Base-by-base conservation (phyloP, 208 protist species). In the Acanthamoeba castellanii region DNA sequence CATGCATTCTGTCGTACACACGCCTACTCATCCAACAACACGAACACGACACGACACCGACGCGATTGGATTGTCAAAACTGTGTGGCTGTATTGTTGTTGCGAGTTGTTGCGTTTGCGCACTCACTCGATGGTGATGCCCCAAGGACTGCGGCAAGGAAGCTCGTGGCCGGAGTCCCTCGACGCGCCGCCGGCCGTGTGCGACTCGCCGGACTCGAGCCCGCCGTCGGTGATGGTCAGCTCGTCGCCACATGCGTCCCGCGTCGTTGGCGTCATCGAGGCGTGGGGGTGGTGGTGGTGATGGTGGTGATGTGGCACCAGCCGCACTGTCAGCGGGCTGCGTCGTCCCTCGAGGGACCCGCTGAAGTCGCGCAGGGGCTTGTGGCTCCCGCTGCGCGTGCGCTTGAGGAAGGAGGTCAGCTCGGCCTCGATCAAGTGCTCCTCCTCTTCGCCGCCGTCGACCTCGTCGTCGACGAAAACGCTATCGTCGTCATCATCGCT, bases 171-270 rank as follows among this genome's bases (percentile, higher is more conserved):
- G 11, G 47, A 52, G 11, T 52, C 47, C 4, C 7, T 52, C 66
- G 66, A n/a, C n/a, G n/a, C n/a, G n/a, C n/a, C n/a, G n/a, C n/a
- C n/a, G n/a, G n/a, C n/a, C n/a, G n/a, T n/a, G n/a, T 30, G 25
- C 9, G 70, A 78, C 34, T 78, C 70, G 30, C 70, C 70, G 3
- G 70, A 78, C 70, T 78, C 70, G 34, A 78, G 70, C 30, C 70
- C 70, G 30, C 34, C 2, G 34, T 78, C 70, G 70, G 14, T 22
- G 34, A n/a, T n/a, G n/a, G n/a, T n/a, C n/a, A 45, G 25, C 13
- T 37, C 68, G 25, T 76, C 68, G 16, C 25, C 27, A n/a, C n/a
- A n/a, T n/a, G n/a, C n/a, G n/a, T 13, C 13, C 50, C 50, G 13
- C 50, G 8, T 16, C 50, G 50, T 5, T 55, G 50, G 50, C 50